Conservation (phyloP, 495 filamentous ascomycete species). For the Copromyces sp. region DNA sequence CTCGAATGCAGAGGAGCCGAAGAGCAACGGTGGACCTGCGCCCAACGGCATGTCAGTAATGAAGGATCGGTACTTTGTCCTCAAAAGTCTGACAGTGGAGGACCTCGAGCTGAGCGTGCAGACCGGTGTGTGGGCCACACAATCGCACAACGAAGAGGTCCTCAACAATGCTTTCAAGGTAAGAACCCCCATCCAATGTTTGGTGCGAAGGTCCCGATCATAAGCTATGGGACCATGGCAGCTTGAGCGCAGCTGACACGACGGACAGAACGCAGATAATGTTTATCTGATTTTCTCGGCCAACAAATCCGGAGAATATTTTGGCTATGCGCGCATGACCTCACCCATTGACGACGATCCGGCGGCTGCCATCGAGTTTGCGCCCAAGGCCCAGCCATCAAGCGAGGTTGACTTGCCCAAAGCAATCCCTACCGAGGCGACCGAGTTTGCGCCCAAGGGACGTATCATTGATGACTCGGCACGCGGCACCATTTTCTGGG, state of each 20-base stretch:
- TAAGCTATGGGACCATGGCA: conserved; percentile 8
- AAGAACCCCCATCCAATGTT: conserved; percentile 19
- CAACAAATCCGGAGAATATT: conserved; percentile 97
- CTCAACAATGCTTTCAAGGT: conserved; percentile 84
- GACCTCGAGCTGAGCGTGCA: conserved; percentile 85
- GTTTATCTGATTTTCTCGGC: conserved; percentile 97
- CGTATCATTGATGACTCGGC: conserved; percentile 89
- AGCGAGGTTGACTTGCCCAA: conserved; percentile 56
- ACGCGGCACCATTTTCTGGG: conserved; percentile 95
- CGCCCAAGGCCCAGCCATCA: conserved; percentile 45
- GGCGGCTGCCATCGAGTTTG: conserved; percentile 54
- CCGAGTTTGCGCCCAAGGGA: conserved; percentile 70
- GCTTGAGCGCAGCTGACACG: not conserved
- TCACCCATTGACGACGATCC: conserved; percentile 75
- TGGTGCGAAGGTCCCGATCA: not conserved
- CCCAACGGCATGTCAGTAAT: conserved; percentile 15
- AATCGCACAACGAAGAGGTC: conserved; percentile 78
- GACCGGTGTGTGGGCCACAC: conserved; percentile 88
- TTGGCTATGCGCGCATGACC: conserved; percentile 87
- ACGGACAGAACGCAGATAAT: conserved; percentile 59
- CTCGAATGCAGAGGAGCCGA: conserved; percentile 13
- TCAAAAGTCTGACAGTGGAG: conserved; percentile 92
- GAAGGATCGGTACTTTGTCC: conserved; percentile 75
- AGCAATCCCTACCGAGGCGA: conserved; percentile 69
- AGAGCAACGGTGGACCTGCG: conserved; percentile 4